Conservation (phyloP, 2,329 filamentous ascomycete genomes). For the Sarocladium oryzae region DNA sequence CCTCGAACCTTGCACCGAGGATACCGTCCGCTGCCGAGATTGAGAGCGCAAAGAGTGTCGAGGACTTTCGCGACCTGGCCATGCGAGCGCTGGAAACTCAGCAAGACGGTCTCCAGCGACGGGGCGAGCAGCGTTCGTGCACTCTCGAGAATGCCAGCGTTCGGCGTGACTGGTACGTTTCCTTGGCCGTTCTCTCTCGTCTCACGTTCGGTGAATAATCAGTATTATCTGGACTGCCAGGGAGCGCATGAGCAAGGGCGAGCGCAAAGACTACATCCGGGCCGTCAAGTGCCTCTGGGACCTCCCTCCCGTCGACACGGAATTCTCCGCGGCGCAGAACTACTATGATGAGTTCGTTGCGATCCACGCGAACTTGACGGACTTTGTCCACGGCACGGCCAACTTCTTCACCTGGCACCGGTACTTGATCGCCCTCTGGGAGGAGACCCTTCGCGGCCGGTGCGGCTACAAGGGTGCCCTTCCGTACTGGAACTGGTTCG, state of each 20-base stretch:
- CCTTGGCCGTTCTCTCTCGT: neutral
- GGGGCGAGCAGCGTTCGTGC: conserved; percentile 1
- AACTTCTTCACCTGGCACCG: conserved; percentile 15
- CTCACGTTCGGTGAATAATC: no score
- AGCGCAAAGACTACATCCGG: conserved; percentile 14
- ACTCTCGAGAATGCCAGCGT: conserved; percentile 8
- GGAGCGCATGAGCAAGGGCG: conserved; percentile 17
- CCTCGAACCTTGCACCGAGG: neutral
- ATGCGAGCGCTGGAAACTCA: conserved; percentile 1
- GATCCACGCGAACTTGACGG: conserved; percentile 14
- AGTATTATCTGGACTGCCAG: conserved; percentile 10
- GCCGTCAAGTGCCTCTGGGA: conserved; percentile 13
- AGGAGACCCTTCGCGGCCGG: conserved; percentile 13
- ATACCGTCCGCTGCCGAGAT: neutral
- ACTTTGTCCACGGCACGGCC: conserved; percentile 11
- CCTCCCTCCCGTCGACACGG: conserved; percentile 11
- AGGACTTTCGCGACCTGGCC: conserved; percentile 2
- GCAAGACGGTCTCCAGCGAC: neutral
- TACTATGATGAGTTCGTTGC: conserved; percentile 17
- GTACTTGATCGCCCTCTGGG: conserved; percentile 13
- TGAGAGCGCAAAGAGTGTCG: neutral
- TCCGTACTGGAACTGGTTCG: conserved; percentile 31
- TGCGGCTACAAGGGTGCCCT: conserved; percentile 14
- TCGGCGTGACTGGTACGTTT: conserved; percentile 7
- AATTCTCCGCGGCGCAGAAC: conserved; percentile 12